Evolutionary conservation across 441 rosid species (phyloP).

Genomic region (Sinapis alba): DNA sequence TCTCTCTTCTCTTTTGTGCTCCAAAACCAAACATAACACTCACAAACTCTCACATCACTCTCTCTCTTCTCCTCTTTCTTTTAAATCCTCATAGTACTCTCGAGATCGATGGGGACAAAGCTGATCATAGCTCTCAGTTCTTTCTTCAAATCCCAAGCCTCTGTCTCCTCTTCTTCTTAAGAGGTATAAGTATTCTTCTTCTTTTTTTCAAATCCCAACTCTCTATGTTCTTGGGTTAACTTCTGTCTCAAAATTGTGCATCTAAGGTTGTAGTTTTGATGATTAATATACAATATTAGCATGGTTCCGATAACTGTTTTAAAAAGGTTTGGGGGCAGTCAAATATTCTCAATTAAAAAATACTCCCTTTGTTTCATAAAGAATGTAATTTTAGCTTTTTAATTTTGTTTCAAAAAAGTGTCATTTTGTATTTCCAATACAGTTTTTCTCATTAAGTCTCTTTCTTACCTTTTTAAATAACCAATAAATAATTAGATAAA

Average conservation of each 20-base stretch:
- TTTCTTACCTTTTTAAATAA: no score
- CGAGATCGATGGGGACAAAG: slow-evolving; percentile 24
- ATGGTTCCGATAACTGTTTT: neutral
- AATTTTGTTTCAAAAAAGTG: no score
- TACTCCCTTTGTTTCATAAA: no score
- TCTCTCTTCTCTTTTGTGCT: slow-evolving; percentile 38
- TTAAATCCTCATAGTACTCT: slow-evolving; percentile 2
- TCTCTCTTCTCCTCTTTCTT: slow-evolving; percentile 20
- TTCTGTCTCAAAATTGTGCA: neutral
- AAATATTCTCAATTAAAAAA: neutral
- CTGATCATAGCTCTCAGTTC: slow-evolving; percentile 15
- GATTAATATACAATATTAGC: slow-evolving; percentile 12
- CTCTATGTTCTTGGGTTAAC: slow-evolving; percentile 1
- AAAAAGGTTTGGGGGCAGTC: neutral
- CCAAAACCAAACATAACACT: slow-evolving; percentile 39
- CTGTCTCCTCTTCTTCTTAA: slow-evolving; percentile 13
- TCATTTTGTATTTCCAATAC: no score
- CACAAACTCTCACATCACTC: slow-evolving; percentile 16
- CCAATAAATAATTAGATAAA: no score
- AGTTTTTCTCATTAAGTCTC: no score
- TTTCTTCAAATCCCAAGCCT: slow-evolving; percentile 28
- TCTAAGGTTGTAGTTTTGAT: slow-evolving; percentile 10
- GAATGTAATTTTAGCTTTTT: no score
- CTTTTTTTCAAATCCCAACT: neutral
- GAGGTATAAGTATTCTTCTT: slow-evolving; percentile 11